These are phyloP conservation scores for Clavaria fumosa DNA, from an alignment of 768 basidiomycete genomes.

Conservation along the genomic window DNA sequence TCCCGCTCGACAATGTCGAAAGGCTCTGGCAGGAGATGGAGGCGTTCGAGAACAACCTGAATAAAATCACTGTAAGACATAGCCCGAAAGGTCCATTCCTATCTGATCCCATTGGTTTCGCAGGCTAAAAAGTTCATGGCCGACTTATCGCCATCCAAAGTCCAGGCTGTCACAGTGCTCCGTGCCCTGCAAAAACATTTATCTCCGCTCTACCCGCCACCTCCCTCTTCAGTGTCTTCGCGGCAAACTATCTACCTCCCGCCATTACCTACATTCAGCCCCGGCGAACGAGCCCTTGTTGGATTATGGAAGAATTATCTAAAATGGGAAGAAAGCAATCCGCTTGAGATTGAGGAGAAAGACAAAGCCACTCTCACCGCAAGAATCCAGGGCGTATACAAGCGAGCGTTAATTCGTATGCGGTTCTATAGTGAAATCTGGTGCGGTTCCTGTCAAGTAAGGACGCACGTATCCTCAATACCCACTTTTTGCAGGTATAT, in stretches of 20 bases:
- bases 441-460: conserved; percentile 25
- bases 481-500: conserved; percentile 52
- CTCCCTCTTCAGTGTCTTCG: conserved; percentile 17
- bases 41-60: conserved; percentile 76
- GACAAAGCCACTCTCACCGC: conserved; percentile 50
- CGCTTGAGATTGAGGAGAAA: conserved; percentile 79
- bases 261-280: conserved; percentile 54
- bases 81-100: neutral
- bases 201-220: conserved; percentile 37
- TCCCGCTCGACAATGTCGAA: conserved; percentile 89
- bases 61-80: conserved; percentile 51
- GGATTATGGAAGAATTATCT: conserved; percentile 84
- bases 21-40: conserved; percentile 89
- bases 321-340: conserved; percentile 93
- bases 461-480: conserved; percentile 1
- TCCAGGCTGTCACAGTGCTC: conserved; percentile 85
- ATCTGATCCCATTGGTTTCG: neutral
- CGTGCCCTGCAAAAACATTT: conserved; percentile 66
- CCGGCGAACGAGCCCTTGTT: conserved; percentile 58
- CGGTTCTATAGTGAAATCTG: conserved; percentile 92
- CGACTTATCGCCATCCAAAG: conserved; percentile 84
- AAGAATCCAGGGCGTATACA: conserved; percentile 69
- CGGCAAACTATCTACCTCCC: conserved; percentile 48
- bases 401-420: conserved; percentile 84
- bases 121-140: conserved; percentile 86